Conservation (phyloP, 2,329 filamentous ascomycete species). For the Cylindrodendrum hubeiense region DNA sequence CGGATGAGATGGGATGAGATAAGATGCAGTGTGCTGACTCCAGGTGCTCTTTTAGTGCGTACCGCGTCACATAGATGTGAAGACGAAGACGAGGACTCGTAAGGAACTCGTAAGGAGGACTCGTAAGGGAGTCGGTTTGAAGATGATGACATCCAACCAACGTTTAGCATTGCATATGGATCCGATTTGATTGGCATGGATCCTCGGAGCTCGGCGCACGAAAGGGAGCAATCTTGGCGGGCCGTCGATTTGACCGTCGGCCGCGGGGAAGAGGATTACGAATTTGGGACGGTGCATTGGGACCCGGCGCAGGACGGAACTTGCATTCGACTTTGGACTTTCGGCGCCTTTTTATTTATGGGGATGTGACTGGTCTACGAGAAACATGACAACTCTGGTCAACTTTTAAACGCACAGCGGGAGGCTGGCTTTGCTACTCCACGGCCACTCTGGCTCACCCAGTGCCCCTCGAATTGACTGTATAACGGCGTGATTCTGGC, state of each 20-base stretch:
- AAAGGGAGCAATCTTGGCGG: conserved; percentile 28
- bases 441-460: conserved; percentile 4
- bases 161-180: conserved; percentile 37
- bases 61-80: conserved; percentile 48
- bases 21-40: conserved; percentile 29
- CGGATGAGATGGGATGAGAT: conserved; percentile 19
- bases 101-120: conserved; percentile 9
- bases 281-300: conserved; percentile 36
- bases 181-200: conserved; percentile 22
- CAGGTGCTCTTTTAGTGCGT: conserved; percentile 41
- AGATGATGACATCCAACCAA: conserved; percentile 12
- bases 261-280: conserved; percentile 22
- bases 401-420: conserved; percentile 21
- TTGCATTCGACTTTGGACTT: conserved; percentile 9
- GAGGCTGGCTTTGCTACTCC: conserved; percentile 33
- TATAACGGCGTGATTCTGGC: background rate
- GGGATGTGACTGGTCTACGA: conserved; percentile 16
- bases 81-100: conserved; percentile 10
- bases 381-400: conserved; percentile 31
- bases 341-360: background rate
- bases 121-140: conserved; percentile 1
- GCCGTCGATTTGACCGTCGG: conserved; percentile 31
- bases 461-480: background rate
- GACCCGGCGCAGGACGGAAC: conserved; percentile 32
- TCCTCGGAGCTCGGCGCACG: conserved; percentile 40